Evolutionary conservation across 1,284 basidiomycete genomes (phyloP), one percentile per base, ranked within the genome.

Genomic region (Lentinula novae-zelandiae): DNA sequence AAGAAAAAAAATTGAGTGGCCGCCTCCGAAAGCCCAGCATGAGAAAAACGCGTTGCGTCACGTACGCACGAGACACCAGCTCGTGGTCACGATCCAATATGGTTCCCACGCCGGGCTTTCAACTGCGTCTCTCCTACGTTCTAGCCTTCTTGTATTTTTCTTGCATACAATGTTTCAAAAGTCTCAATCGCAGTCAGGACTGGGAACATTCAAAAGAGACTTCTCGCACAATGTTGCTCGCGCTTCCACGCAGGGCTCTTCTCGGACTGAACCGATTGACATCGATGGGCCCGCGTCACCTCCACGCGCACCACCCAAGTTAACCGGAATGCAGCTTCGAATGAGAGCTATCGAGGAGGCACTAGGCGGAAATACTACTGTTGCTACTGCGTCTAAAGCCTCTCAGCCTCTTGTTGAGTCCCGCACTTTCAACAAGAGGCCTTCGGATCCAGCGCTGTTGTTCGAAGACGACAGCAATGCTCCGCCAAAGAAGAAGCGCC

Each of bases 321-420:
- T 74, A 15, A 71, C 76, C 22, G 70, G 71, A 15, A 66, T 69
- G n/a, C 76, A 79, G 57, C 70, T 77, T 58, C 80, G 86, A 15
- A 66, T 88, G 9, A 80, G 75, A 65, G 73, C 78, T 52, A 87
- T 88, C 46, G 78, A 85, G 65, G 79, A 78, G 52, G 82, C 78
- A 3, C 68, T 84, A 10, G 72, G 66, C 44, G 71, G 72, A n/a
- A 68, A 62, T 2, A 63, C 70, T 12, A 55, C 54, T 33, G 61
- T 67, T 39, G 64, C 57, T 52, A 62, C 58, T 12, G 36, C 60
- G 54, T 51, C 61, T 34, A 17, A 57, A 64, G 15, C 59, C 7
- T 62, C 61, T 34, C 53, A 61, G 33, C 56, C 74, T 7, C 65
- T 76, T 6, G 66, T 68, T 27, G 66, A 72, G 6, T 73, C 74